Base-by-base conservation (phyloP, 345 rosid genomes). In the Punica granatum region DNA sequence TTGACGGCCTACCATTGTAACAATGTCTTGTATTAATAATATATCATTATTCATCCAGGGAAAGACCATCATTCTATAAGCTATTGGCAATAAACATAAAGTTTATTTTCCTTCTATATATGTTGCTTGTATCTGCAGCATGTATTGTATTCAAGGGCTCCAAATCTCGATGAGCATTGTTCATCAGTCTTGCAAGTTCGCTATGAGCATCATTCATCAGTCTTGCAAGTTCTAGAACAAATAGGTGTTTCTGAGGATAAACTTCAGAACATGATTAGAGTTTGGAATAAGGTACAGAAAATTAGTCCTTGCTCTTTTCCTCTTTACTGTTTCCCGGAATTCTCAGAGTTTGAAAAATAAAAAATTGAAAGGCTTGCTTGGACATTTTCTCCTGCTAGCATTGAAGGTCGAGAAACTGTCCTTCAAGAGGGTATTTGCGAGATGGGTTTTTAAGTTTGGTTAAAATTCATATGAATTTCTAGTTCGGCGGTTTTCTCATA, bases 101-200 rank as follows among this genome's bases (percentile, higher is more conserved):
- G 60, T 18, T 26, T 56, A 26, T 28, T 30, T 23, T 11, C 4
- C 4, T 6, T 51, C 60, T 30, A 7, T 56, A 4, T 28, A 35
- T 35, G 65, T 34, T 44, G 19, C 44, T 35, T 41, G 23, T 19
- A 33, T 16, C 23, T 77, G 74, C 84, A 93, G 98, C 97, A 89
- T 82, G 92, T 93, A 46, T 70, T 90, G 71, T 96, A 93, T 78
- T 85, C 84, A 37, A 89, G 92, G 37, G 97, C 97, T 67, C 96
- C 96, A 60, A 90, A 93, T 74, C 86, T 85, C n/a, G 84, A 86
- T 49, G 98, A 93, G 73, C 98, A 93, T 74, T 87, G 92, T 23
- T 64, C 94, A 41, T 81, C 98, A 10, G 98, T 89, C 64, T 78
- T n/a, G n/a, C n/a, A n/a, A n/a, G n/a, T n/a, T 74, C 86, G 84